Base-by-base conservation (phyloP, 768 basidiomycete species). In the Calocybe gangraenosa region DNA sequence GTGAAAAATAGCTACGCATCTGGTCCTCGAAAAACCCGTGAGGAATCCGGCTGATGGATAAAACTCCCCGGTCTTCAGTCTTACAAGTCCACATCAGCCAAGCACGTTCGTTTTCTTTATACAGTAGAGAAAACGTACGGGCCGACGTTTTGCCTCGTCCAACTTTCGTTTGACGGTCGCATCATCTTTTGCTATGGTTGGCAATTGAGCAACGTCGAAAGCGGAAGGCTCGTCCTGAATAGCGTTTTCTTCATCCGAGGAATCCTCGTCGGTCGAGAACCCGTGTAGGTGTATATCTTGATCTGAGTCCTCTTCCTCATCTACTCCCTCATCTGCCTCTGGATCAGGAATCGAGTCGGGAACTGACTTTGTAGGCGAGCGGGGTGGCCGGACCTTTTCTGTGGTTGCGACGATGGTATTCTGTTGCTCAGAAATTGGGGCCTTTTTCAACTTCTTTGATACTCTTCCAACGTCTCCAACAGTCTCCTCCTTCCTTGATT, bases 1-100 rank as follows among this genome's bases (percentile, higher is more conserved):
- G 96, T 20, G 86, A 77, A 60, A 99, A 96, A 68, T 98, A 98
- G 2, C 80, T 82, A 51, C 80, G 81, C 64, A 98, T 81, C 65
- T 97, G 86, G 44, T 90, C 91, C 66, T 99, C 96, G 66, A 92
- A 95, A 68, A 99, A 98, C 17, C 96, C 96, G 56, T 97, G 93
- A 1, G 96, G 96, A 43, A 99, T 76, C 48, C 93, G 84, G 13
- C 93, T 85, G 43, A 99, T 74, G 70, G 81, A 93, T 17, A 99
- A 60, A 0, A 94, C 92, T 19, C 96, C 96, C 33, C 78, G 78
- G 54, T 91, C 82, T 52, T 73, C 76, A 14, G 66, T 62, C 74
- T 75, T 19, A 34, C 30, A n/a, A n/a, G 40, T 31, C 30, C 17
- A 51, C 21, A 11, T 18, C 17, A 23, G 31, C 20, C 7, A 19